Conservation (phyloP, 2,329 filamentous ascomycete genomes). For the Clonostachys rosea region DNA sequence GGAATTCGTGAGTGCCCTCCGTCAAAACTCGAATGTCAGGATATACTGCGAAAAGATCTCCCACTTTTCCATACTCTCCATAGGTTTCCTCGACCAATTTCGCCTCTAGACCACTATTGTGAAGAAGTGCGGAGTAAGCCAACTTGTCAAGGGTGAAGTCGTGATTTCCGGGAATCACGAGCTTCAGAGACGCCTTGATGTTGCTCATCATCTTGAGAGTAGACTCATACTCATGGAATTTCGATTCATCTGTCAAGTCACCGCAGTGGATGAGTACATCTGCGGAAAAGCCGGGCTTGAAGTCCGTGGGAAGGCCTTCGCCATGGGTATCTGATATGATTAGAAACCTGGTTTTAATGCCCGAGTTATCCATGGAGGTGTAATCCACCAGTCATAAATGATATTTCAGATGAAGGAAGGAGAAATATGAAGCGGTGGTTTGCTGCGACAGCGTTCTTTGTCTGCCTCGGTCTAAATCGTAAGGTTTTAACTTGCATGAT, state of each 20-base stretch:
- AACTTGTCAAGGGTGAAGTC: conserved; percentile 37
- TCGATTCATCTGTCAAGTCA: conserved; percentile 40
- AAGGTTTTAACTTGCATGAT: no score
- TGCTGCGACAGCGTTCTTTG: no score
- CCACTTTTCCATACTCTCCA: conserved; percentile 27
- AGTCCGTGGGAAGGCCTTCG: not conserved
- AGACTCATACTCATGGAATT: conserved; percentile 27
- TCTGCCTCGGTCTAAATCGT: no score
- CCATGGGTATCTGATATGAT: conserved; percentile 17
- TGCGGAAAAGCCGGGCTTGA: not conserved
- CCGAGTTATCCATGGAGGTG: not conserved
- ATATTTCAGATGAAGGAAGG: no score
- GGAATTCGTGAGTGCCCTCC: conserved; percentile 33
- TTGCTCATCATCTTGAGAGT: conserved; percentile 28
- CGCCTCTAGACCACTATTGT: not conserved
- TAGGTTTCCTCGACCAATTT: conserved; percentile 15
- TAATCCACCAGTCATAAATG: no score
- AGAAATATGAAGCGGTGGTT: no score
- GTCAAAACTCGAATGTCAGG: conserved; percentile 26
- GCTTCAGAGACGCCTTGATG: conserved; percentile 37
- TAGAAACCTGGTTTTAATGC: conserved; percentile 11
- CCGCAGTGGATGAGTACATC: conserved; percentile 46
- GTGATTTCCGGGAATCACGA: conserved; percentile 47
- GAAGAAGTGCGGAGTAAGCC: not conserved
- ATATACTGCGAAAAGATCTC: conserved; percentile 19